Base-by-base conservation (phyloP, 148 eudicot species). In the Vaccinium myrtillus region DNA sequence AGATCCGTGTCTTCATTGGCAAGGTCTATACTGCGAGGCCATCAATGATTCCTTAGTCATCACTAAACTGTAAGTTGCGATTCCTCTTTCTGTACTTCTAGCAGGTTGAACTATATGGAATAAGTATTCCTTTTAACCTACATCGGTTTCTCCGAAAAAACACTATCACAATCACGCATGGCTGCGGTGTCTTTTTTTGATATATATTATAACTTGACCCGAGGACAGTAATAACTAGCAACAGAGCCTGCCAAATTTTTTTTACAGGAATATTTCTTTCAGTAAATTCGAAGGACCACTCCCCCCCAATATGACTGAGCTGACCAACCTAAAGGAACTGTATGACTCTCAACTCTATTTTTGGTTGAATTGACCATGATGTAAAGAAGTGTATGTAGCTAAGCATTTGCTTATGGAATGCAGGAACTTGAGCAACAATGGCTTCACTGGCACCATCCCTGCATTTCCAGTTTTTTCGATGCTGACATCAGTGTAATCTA, bases 1-100 rank as follows among this genome's bases (percentile, higher is more conserved):
- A 50, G 90, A 91, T 84, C 93, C 93, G 6, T 91, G 93, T 83
- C 86, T 85, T 83, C 93, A 90, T 89, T 91, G 93, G 93, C 83
- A 75, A 12, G 89, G 90, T 39, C 73, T 91, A 78, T 75, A 56
- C 19, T 91, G 93, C 46, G 84, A 85, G 49, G 49, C 78, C 53
- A 16, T 46, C 58, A 85, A 87, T 77, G 77, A 83, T 70, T 56
- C 86, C 77, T 49, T 78, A 79, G 83, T 88, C 81, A 87, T 91
- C 84, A 86, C 87, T 59, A 82, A 79, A 79, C 50, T 91, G 93
- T 91, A 82, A 89, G 90, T 75, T 83, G 46, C 79, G 59, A 19
- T 48, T 61, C 58, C 58, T 50, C 77, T 77, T 58, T 32, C 79
- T 23, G 16, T n/a, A 83, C 3, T 81, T 18, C 30, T 30, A 18